Conservation (phyloP, 2,329 filamentous ascomycete genomes). For the Mycosphaerella sp. region DNA sequence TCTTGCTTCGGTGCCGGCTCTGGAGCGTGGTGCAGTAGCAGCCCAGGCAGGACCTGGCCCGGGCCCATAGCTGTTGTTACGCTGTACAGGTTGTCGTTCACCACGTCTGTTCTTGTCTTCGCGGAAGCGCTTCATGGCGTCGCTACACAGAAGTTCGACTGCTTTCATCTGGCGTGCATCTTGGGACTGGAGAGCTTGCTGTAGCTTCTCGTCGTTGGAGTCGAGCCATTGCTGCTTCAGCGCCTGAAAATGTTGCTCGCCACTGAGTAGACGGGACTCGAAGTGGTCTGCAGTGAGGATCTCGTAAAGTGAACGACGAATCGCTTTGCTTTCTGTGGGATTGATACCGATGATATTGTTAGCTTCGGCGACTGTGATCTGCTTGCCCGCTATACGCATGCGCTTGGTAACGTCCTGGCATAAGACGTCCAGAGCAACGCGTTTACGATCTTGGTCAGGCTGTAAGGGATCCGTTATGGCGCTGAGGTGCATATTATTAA, state of each 20-base stretch:
- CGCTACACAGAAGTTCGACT: slow-evolving; percentile 64
- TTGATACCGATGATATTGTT: slow-evolving; percentile 67
- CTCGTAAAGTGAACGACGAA: slow-evolving; percentile 61
- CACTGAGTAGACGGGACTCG: slow-evolving; percentile 66
- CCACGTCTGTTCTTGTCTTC: slow-evolving; percentile 54
- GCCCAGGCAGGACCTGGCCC: slow-evolving; percentile 38
- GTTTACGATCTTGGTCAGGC: slow-evolving; percentile 55
- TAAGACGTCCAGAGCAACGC: slow-evolving; percentile 68
- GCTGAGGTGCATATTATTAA: slow-evolving; percentile 59
- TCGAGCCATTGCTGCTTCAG: slow-evolving; percentile 62
- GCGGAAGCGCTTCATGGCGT: slow-evolving; percentile 70
- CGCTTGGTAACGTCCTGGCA: slow-evolving; percentile 77
- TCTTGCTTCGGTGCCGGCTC: slow-evolving; percentile 6
- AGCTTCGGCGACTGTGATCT: slow-evolving; percentile 68
- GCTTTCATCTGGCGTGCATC: slow-evolving; percentile 53
- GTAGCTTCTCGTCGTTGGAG: slow-evolving; percentile 17
- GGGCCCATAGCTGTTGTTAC: slow-evolving; percentile 33
- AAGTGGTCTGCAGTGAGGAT: slow-evolving; percentile 62
- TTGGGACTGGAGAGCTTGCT: slow-evolving; percentile 20
- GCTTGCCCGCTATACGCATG: slow-evolving; percentile 58
- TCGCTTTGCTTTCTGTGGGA: slow-evolving; percentile 58
- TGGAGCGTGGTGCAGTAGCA: slow-evolving; percentile 18
- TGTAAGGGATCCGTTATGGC: slow-evolving; percentile 52
- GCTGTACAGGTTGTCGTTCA: slow-evolving; percentile 20
- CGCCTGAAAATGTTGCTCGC: slow-evolving; percentile 63